Evolutionary conservation across 2,329 filamentous ascomycete genomes (phyloP).

Genomic region (Trichoderma asperellum): DNA sequence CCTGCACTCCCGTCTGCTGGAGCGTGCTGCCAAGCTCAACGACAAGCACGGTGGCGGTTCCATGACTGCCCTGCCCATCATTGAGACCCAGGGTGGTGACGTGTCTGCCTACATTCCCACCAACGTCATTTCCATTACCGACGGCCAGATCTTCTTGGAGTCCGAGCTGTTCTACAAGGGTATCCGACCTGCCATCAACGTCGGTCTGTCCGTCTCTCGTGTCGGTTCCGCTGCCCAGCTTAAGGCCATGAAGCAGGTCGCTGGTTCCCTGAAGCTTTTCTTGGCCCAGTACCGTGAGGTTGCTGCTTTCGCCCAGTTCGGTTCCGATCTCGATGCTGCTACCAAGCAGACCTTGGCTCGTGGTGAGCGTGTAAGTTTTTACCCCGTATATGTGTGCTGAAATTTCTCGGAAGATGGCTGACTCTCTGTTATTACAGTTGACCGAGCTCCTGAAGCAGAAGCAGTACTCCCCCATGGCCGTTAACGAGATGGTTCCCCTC

Average conservation of each 20-base stretch:
- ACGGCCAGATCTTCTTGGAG: slow-evolving; percentile 99
- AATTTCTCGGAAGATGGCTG: neutral
- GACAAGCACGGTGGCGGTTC: slow-evolving; percentile 93
- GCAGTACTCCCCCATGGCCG: slow-evolving; percentile 98
- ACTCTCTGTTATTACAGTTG: slow-evolving; percentile 53
- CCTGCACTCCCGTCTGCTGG: slow-evolving; percentile 97
- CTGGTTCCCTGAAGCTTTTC: slow-evolving; percentile 99
- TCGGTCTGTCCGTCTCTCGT: slow-evolving; percentile 99
- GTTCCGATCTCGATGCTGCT: slow-evolving; percentile 97
- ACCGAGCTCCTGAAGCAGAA: slow-evolving; percentile 99
- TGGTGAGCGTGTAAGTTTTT: slow-evolving; percentile 88
- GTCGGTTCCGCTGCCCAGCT: slow-evolving; percentile 99
- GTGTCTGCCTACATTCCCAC: slow-evolving; percentile 99
- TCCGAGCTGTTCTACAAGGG: slow-evolving; percentile 99
- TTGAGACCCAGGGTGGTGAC: slow-evolving; percentile 99
- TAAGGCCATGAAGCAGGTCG: slow-evolving; percentile 99
- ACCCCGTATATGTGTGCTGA: neutral
- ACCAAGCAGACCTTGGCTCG: slow-evolving; percentile 98
- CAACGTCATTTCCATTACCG: slow-evolving; percentile 99
- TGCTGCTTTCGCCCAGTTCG: slow-evolving; percentile 98
- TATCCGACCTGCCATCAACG: slow-evolving; percentile 99
- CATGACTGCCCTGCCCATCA: slow-evolving; percentile 94
- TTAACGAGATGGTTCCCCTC: slow-evolving; percentile 99
- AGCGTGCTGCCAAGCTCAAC: slow-evolving; percentile 99
- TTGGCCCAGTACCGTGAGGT: slow-evolving; percentile 99